phyloP scores from a whole-genome alignment of 305 asterid genomes.

The Fraxinus xanthoxyloides region DNA sequence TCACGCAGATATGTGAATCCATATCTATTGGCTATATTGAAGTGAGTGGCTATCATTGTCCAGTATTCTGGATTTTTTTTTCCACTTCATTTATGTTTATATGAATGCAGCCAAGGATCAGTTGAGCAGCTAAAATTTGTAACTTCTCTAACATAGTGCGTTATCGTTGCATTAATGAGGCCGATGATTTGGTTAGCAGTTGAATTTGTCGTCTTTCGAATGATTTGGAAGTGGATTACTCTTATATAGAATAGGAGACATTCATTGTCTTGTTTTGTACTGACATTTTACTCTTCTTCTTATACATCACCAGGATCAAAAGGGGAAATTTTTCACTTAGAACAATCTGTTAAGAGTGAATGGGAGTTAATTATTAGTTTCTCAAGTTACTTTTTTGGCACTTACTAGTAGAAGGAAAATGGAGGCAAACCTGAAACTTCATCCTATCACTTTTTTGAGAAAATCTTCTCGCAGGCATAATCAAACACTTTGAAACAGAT shows the following conservation, averaged over 20 bases:
- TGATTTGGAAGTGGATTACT: background rate
- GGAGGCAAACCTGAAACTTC: background rate
- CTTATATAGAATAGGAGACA: background rate
- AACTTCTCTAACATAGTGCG: background rate
- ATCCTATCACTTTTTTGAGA: background rate
- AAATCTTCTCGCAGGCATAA: background rate
- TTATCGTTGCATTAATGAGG: background rate
- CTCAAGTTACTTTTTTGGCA: background rate
- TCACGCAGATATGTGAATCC: background rate
- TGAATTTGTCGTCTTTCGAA: background rate
- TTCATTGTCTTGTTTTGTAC: background rate
- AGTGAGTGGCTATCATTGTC: background rate
- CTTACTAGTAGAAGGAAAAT: background rate
- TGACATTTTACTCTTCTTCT: background rate
- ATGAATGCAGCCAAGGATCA: background rate
- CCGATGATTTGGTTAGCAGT: background rate
- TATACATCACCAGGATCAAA: background rate
- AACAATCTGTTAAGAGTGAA: background rate
- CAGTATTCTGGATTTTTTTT: background rate
- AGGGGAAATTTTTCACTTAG: background rate
- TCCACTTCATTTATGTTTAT: background rate
- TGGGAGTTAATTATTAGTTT: background rate
- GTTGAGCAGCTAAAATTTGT: background rate
- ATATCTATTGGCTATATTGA: background rate
- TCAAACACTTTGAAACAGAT: background rate